These are phyloP conservation scores for Phytophthora cajani DNA, from an alignment of 352 stramenopile genomes.

Conservation along the genomic window DNA sequence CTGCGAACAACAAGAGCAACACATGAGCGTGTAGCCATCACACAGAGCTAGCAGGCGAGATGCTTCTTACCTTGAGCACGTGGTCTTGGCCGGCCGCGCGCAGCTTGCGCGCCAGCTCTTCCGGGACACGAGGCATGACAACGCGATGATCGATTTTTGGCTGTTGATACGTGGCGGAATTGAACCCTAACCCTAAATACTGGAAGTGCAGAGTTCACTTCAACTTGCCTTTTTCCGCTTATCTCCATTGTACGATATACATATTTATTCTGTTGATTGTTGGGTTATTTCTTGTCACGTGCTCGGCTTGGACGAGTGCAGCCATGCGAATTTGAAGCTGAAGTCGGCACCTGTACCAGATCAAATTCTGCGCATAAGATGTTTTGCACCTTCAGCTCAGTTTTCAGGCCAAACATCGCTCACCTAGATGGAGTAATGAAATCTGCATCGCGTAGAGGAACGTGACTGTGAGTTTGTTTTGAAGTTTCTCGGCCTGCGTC, in stretches of 20 bases:
- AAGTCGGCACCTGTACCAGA: slow-evolving; percentile 19
- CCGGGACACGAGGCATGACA: slow-evolving; percentile 33
- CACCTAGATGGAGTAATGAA: slow-evolving; percentile 32
- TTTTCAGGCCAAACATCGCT: neutral
- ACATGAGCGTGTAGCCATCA: neutral
- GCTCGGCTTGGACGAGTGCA: neutral
- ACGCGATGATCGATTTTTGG: neutral
- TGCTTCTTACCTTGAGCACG: slow-evolving; percentile 61
- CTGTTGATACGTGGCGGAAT: neutral
- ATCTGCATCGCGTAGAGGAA: slow-evolving; percentile 37
- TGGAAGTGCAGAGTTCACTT: neutral
- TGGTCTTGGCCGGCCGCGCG: slow-evolving; percentile 65
- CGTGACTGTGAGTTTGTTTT: slow-evolving; percentile 33
- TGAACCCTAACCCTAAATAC: neutral
- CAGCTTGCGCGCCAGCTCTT: slow-evolving; percentile 41
- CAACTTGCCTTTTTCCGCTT: neutral
- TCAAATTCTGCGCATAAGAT: neutral
- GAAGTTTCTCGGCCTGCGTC: slow-evolving; percentile 19
- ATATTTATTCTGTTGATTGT: too few relatives aligned
- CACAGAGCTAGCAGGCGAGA: neutral
- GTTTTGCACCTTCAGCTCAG: neutral
- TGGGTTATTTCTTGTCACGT: too few relatives aligned
- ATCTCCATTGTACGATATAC: too few relatives aligned
- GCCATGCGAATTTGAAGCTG: slow-evolving; percentile 29
- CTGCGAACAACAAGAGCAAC: slow-evolving; percentile 29